Percentiles rank a stretch among this genome's conserved stretches.
phyloP scores from a whole-genome alignment of 352 stramenopile species.

The Globisporangium parvum region DNA sequence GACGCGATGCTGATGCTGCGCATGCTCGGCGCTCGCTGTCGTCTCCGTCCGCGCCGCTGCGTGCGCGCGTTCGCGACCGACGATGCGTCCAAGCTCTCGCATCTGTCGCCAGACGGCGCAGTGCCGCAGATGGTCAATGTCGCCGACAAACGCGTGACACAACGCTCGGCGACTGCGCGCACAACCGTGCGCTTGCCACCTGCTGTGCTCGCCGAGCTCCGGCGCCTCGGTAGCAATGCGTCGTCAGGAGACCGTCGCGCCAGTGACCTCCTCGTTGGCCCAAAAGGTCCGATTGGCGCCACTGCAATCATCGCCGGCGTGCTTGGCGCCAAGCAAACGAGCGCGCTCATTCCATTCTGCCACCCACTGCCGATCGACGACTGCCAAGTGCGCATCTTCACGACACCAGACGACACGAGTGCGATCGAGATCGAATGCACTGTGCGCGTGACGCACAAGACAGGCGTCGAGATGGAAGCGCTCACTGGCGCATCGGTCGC shows the following conservation, averaged over 20 bases:
- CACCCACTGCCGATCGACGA: slow-evolving; percentile 90
- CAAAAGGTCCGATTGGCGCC: slow-evolving; percentile 88
- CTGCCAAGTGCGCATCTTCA: slow-evolving; percentile 82
- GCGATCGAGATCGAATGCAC: slow-evolving; percentile 84
- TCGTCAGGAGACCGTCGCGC: too few species aligned
- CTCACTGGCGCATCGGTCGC: slow-evolving; percentile 92
- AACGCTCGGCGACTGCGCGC: slow-evolving; percentile 74
- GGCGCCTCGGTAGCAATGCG: slow-evolving; percentile 15
- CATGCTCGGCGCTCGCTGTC: neutral
- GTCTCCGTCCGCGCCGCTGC: neutral
- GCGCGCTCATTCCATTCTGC: slow-evolving; percentile 91
- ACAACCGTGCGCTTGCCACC: slow-evolving; percentile 85
- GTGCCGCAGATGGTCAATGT: slow-evolving; percentile 90
- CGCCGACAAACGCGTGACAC: slow-evolving; percentile 74
- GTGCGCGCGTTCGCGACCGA: neutral
- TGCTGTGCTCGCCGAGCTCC: slow-evolving; percentile 70
- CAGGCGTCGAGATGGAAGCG: slow-evolving; percentile 94
- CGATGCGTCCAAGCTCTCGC: slow-evolving; percentile 37
- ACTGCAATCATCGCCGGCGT: slow-evolving; percentile 92
- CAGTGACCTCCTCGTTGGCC: slow-evolving; percentile 38
- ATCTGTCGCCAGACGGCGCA: slow-evolving; percentile 37
- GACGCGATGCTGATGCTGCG: neutral
- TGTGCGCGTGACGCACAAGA: slow-evolving; percentile 91
- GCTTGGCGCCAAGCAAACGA: slow-evolving; percentile 91
- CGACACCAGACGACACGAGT: slow-evolving; percentile 50